phyloP scores from a whole-genome alignment of 257 asterid genomes.

The Lithospermum erythrorhizon region DNA sequence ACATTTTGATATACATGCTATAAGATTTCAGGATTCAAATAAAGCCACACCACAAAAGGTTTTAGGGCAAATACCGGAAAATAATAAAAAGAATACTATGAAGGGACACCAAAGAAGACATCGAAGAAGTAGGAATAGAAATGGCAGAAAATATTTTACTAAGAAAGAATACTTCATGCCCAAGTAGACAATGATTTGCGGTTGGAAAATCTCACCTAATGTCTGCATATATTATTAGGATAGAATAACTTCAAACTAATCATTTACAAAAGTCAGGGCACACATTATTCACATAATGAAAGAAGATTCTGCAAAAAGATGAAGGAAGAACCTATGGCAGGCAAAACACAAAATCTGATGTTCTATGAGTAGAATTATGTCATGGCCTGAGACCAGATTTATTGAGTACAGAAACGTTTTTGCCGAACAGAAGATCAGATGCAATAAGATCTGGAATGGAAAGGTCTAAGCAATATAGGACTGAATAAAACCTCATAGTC shows the following conservation, averaged over 20 bases:
- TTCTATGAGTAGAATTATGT: background rate
- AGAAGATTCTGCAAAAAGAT: background rate
- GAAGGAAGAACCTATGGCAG: background rate
- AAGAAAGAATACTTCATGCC: no score
- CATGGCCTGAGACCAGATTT: background rate
- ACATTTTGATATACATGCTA: background rate
- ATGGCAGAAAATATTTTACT: no score
- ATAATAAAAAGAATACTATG: no score
- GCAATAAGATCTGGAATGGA: background rate
- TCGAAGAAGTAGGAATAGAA: no score
- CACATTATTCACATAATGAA: background rate
- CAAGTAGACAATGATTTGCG: background rate
- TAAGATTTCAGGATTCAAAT: background rate
- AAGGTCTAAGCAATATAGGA: background rate
- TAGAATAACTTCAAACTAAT: background rate
- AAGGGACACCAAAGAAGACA: no score
- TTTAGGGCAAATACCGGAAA: no score
- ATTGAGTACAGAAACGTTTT: background rate
- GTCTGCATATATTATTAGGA: background rate
- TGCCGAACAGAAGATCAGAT: background rate
- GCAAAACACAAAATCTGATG: background rate
- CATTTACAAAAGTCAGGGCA: background rate
- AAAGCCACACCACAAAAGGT: background rate
- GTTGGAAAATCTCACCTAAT: background rate
- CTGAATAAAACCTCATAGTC: background rate